A percentile compares a stretch with the other conserved stretches of the same genome.
phyloP scores from a whole-genome alignment of 2,329 filamentous ascomycete species.

The Tolypocladium amazonense region DNA sequence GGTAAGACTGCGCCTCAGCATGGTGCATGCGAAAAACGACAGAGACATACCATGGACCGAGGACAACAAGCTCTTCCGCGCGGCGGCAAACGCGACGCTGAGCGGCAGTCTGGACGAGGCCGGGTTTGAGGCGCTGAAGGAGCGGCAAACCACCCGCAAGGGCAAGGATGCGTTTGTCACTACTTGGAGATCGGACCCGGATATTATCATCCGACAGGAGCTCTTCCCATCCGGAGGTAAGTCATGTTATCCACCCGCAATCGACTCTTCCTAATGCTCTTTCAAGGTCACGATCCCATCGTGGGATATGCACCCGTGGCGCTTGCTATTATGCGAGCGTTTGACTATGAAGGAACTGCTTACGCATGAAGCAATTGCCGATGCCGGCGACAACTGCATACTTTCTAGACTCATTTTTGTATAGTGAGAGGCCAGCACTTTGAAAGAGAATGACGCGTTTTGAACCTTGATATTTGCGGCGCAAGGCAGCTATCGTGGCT shows the following conservation, averaged over 20 bases:
- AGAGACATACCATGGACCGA: conserved; percentile 69
- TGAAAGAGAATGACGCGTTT: neutral
- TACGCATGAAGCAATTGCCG: neutral
- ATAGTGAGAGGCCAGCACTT: neutral
- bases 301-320: conserved; percentile 54
- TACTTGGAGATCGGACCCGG: conserved; percentile 30
- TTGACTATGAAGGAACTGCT: conserved; percentile 32
- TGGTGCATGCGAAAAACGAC: conserved; percentile 77
- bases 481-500: neutral
- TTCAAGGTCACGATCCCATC: conserved; percentile 57
- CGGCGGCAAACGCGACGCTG: conserved; percentile 42
- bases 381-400: neutral
- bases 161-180: conserved; percentile 38
- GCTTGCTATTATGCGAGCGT: conserved; percentile 55
- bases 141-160: conserved; percentile 29
- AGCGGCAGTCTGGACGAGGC: conserved; percentile 20
- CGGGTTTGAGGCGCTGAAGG: conserved; percentile 33
- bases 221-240: conserved; percentile 43
- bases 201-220: conserved; percentile 42
- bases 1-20: conserved; percentile 49
- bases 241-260: conserved; percentile 10
- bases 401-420: neutral
- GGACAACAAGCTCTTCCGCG: conserved; percentile 51
- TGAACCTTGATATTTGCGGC: neutral
- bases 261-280: neutral